Evolutionary conservation across 257 asterid genomes (phyloP).

Genomic region (Solanum sitiens): DNA sequence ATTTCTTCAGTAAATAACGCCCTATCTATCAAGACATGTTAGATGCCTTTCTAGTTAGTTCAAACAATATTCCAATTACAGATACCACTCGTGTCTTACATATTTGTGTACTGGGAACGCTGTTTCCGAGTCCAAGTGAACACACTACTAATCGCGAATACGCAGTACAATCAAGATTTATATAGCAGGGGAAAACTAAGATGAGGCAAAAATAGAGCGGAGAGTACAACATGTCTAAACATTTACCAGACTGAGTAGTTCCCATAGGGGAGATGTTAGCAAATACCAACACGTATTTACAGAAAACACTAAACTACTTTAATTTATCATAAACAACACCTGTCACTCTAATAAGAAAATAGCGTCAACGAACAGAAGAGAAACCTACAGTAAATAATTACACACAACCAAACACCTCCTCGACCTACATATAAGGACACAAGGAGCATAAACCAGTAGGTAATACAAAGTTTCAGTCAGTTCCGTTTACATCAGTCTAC

Average conservation of each 20-base stretch:
- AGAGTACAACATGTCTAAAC: background rate
- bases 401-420: slow-evolving; percentile 39
- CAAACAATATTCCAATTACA: background rate
- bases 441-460: slow-evolving; percentile 24
- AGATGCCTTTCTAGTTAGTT: background rate
- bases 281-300: background rate
- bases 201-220: background rate
- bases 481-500: slow-evolving; percentile 11
- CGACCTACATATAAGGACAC: slow-evolving; percentile 12
- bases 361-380: background rate
- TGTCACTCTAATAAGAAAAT: background rate
- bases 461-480: slow-evolving; percentile 6
- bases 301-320: background rate
- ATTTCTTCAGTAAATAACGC: background rate
- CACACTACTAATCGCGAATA: background rate
- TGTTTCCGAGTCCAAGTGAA: background rate
- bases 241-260: background rate
- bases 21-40: background rate
- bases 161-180: background rate
- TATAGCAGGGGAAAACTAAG: background rate
- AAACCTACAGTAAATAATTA: slow-evolving; percentile 28
- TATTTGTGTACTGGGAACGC: background rate
- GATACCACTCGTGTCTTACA: background rate
- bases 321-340: background rate
- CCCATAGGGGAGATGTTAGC: background rate